phyloP scores from a whole-genome alignment of 345 rosid species.

The Arabis hirsuta region DNA sequence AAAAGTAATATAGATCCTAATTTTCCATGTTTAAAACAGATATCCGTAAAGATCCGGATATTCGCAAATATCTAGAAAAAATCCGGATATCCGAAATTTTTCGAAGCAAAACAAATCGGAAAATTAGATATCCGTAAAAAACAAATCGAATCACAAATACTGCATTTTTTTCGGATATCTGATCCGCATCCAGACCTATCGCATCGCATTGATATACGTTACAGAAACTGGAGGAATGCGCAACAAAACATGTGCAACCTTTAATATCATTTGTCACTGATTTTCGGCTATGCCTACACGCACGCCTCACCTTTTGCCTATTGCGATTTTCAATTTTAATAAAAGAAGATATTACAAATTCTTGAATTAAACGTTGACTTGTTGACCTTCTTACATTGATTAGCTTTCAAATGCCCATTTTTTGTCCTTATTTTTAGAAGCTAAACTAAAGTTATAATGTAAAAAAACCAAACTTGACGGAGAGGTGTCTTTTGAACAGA shows the following conservation, averaged over 20 bases:
- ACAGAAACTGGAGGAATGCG: background rate
- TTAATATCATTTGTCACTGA: slow-evolving; percentile 1
- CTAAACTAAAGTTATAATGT: slow-evolving; percentile 30
- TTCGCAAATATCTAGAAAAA: too few relatives aligned
- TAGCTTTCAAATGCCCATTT: background rate
- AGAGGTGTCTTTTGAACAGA: background rate
- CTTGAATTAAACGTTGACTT: slow-evolving; percentile 4
- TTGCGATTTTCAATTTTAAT: background rate
- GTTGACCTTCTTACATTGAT: slow-evolving; percentile 5
- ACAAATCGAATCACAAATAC: too few relatives aligned
- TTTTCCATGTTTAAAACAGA: too few relatives aligned
- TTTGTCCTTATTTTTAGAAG: background rate
- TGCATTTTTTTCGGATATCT: too few relatives aligned
- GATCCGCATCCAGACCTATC: too few relatives aligned
- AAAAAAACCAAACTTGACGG: slow-evolving; percentile 19
- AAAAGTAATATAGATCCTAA: too few relatives aligned
- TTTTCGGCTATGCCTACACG: background rate
- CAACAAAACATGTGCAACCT: slow-evolving; percentile 26
- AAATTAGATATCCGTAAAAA: too few relatives aligned
- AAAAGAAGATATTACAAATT: background rate
- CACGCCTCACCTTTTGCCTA: slow-evolving; percentile 17
- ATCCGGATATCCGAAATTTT: too few relatives aligned
- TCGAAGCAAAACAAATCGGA: too few relatives aligned
- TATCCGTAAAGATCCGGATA: too few relatives aligned
- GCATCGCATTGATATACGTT: background rate